Evolutionary conservation across 495 filamentous ascomycete genomes (phyloP), one percentile per base, ranked within the genome.

Genomic region (Penicillium atrosanguineum): DNA sequence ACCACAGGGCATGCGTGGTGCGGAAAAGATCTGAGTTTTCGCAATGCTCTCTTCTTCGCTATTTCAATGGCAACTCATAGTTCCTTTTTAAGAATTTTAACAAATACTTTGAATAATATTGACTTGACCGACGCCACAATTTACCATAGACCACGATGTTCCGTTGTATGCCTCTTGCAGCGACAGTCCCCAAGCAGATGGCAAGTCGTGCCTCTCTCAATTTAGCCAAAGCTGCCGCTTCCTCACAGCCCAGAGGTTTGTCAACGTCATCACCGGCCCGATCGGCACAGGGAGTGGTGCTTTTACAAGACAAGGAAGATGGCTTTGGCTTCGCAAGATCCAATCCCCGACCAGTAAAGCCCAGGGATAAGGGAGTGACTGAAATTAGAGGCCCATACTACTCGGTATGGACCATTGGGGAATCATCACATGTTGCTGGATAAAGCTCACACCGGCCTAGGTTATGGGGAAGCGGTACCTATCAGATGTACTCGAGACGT

Each of bases 361-460:
- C 79, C 5, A 67, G 81, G 18, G 64, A 50, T 6, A 78, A 68
- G 41, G 77, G 70, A 2, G 77, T 82, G 14, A 83, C 80, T 2
- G 79, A 83, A 55, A 83, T 83, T 50, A 67, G 80, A 21, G 80
- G 81, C 0, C 79, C 78, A 3, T 83, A 82, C 62, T 83, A 83
- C 52, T 74, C 71, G 0, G 78, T 76, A 67, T 48, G 69, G 52
- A 16, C 12, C n/a, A 23, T 38, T 31, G 18, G 3, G 3, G 31
- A 34, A 34, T 34, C 12, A 15, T 31, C 28, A 7, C 28, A 31
- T 4, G 28, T 4, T 31, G 28, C 8, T 34, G 9, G 31, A 34
- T 15, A 1, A 26, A 48, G 50, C 56, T 57, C 18, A 60, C 7
- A 26, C 14, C 28, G 18, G 18, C 37, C 11, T 34, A 74, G 74